These are phyloP conservation scores for Chaetoscypha palmicola DNA, from an alignment of 2,329 filamentous ascomycete species.

Conservation along the genomic window DNA sequence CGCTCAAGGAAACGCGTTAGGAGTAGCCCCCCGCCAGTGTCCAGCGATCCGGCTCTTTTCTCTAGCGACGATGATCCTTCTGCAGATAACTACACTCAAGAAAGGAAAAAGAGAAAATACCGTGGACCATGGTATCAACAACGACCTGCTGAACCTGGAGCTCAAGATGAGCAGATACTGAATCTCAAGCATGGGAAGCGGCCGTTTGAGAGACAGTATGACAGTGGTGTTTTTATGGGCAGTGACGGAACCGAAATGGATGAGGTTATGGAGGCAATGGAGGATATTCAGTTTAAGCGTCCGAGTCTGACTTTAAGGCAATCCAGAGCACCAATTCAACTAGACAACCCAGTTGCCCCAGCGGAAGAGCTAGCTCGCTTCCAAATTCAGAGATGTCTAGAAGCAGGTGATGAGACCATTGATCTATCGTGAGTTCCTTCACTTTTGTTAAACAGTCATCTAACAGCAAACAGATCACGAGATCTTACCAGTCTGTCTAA, in stretches of 20 bases:
- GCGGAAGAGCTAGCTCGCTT: conserved; percentile 40
- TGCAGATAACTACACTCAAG: conserved; percentile 55
- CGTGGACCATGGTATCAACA: conserved; percentile 63
- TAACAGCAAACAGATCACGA: conserved; percentile 17
- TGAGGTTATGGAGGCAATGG: conserved; percentile 19
- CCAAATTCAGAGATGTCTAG: conserved; percentile 47
- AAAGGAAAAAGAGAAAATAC: conserved; percentile 54
- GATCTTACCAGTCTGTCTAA: conserved; percentile 47
- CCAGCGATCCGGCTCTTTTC: conserved; percentile 65
- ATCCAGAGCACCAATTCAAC: conserved; percentile 4
- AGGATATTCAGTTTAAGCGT: conserved; percentile 1
- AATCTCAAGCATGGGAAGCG: conserved; percentile 36
- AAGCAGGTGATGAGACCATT: conserved; percentile 51
- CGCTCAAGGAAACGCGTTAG: conserved; percentile 36
- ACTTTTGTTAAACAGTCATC: no score
- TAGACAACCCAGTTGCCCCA: conserved; percentile 9
- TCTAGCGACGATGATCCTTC: conserved; percentile 66
- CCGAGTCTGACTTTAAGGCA: conserved; percentile 12
- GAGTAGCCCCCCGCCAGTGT: conserved; percentile 36
- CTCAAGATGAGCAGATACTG: conserved; percentile 9
- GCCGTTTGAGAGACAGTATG: conserved; percentile 50
- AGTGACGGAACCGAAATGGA: conserved; percentile 49
- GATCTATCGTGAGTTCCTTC: conserved; percentile 58
- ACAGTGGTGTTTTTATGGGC: conserved; percentile 64
- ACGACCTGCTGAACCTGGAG: conserved; percentile 34